Percentiles rank a stretch among this genome's conserved stretches.
Evolutionary conservation across 257 asterid genomes (phyloP).

Genomic region (Solanum rostratum): DNA sequence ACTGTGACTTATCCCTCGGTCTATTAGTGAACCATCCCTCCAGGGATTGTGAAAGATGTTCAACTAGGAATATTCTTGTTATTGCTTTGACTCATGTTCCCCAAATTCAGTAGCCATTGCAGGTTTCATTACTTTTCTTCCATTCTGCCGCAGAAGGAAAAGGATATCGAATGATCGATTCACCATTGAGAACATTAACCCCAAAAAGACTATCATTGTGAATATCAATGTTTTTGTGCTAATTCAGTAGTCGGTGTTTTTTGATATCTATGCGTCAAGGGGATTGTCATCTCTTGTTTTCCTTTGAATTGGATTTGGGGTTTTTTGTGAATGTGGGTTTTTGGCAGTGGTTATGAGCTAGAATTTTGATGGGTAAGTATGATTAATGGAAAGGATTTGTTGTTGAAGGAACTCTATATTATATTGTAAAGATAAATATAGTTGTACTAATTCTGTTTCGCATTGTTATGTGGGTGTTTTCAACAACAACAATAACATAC

Average conservation of each 20-base stretch:
- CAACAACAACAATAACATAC: no score
- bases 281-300: neutral
- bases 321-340: neutral
- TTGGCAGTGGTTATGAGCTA: neutral
- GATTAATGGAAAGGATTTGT: neutral
- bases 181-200: no score
- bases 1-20: no score
- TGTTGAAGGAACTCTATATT: conserved; percentile 11
- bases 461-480: neutral
- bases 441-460: neutral
- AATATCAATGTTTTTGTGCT: neutral
- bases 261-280: no score
- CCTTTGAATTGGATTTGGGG: neutral
- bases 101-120: no score
- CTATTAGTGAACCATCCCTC: no score
- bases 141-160: no score
- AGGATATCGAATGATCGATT: no score
- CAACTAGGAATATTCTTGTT: no score
- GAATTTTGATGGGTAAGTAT: neutral
- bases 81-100: no score
- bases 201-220: neutral
- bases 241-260: neutral
- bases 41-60: no score
- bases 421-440: neutral
- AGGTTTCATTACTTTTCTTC: no score